These are phyloP conservation scores for Effrenium voratum DNA, from an alignment of 73 alveolate genomes.

Conservation along the genomic window DNA sequence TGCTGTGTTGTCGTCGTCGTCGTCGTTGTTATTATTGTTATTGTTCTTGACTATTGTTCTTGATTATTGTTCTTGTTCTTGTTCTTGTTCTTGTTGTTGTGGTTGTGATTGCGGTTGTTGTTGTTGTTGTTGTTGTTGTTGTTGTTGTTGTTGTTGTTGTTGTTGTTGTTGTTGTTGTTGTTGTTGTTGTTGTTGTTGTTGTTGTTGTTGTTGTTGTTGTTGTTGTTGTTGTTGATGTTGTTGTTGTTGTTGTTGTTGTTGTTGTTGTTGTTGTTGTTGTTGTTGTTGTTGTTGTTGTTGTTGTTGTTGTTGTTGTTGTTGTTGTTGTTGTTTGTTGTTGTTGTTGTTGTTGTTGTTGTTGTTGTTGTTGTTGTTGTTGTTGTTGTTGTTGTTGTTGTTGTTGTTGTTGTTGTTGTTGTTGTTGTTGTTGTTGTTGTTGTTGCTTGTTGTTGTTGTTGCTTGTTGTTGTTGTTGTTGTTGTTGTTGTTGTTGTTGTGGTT, in stretches of 20 bases:
- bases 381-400: background rate
- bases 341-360: background rate
- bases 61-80: background rate
- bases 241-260: background rate
- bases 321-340: background rate
- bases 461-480: background rate
- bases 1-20: background rate
- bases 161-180: slow-evolving; percentile 1
- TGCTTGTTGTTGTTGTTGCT: no score
- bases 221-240: background rate
- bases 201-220: background rate
- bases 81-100: background rate
- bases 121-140: background rate
- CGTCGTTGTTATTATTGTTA: background rate
- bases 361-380: background rate
- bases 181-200: slow-evolving; percentile 15
- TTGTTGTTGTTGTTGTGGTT: background rate
- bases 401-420: background rate
- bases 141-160: background rate
- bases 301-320: background rate
- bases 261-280: slow-evolving; percentile 1
- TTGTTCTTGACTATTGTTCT: background rate
- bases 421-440: background rate
- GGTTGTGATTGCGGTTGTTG: background rate
- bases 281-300: background rate